Evolutionary conservation across 306 rosid species (phyloP).

Genomic region (Quercus parvula): DNA sequence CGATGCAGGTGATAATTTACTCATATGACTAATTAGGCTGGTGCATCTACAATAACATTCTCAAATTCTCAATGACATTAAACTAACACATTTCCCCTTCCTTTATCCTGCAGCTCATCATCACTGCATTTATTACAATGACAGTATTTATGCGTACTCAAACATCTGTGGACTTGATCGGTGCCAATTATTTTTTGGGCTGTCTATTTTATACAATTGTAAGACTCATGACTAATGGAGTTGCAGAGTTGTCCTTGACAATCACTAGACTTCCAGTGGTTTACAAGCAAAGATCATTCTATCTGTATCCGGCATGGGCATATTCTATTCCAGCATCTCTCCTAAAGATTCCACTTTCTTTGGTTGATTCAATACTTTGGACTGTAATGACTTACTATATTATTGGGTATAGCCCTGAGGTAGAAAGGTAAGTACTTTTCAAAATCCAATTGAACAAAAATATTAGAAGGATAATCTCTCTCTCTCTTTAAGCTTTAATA

Average conservation of each 20-base stretch:
- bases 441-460: neutral
- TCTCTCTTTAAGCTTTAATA: conserved; percentile 14
- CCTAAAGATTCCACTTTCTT: conserved; percentile 54
- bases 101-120: conserved; percentile 46
- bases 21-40: neutral
- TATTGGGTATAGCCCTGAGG: conserved; percentile 61
- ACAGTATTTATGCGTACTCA: conserved; percentile 68
- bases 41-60: neutral
- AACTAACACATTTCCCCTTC: conserved; percentile 1
- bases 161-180: conserved; percentile 35
- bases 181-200: conserved; percentile 66
- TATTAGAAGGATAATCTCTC: neutral
- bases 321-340: conserved; percentile 52
- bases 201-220: conserved; percentile 61
- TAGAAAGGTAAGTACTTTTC: conserved; percentile 37
- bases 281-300: conserved; percentile 55
- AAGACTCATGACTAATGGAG: conserved; percentile 72
- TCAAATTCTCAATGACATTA: neutral
- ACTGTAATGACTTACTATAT: conserved; percentile 56
- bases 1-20: conserved; percentile 50
- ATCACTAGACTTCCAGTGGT: conserved; percentile 58
- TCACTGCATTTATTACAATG: conserved; percentile 70
- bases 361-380: conserved; percentile 53
- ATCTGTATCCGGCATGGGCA: conserved; percentile 63
- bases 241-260: conserved; percentile 73